These are phyloP conservation scores for Takashimella tepidaria DNA, from an alignment of 1,284 basidiomycete genomes.

Conservation along the genomic window DNA sequence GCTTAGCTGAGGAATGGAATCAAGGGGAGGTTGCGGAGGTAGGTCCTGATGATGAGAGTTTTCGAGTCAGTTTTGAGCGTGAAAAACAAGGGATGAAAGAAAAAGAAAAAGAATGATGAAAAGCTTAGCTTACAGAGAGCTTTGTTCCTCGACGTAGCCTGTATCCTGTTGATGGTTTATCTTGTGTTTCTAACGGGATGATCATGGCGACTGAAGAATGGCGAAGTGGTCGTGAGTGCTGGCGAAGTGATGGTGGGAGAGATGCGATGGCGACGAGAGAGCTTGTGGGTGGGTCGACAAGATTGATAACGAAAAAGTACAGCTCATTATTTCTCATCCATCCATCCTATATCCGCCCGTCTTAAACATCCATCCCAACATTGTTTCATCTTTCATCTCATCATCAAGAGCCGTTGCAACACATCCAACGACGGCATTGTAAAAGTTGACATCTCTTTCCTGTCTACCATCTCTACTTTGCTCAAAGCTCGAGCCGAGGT, in stretches of 20 bases:
- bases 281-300: not conserved
- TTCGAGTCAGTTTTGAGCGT: not conserved
- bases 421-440: no score
- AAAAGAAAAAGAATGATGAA: not conserved
- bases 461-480: no score
- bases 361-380: no score
- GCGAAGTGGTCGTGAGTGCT: no score
- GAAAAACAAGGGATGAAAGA: not conserved
- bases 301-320: not conserved
- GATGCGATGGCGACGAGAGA: not conserved
- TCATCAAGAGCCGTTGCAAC: no score
- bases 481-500: no score
- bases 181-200: constrained; percentile 13
- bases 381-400: not conserved
- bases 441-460: no score
- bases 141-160: constrained; percentile 1
- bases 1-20: constrained; percentile 31
- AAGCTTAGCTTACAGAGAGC: constrained; percentile 1
- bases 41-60: constrained; percentile 19
- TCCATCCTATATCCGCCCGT: no score
- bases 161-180: constrained; percentile 2
- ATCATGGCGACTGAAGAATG: constrained; percentile 14
- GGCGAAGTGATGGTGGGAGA: not conserved
- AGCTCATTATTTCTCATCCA: no score
- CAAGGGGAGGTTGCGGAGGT: constrained; percentile 22